phyloP scores from a whole-genome alignment of 768 basidiomycete genomes.

The Filobasidium wieringae region DNA sequence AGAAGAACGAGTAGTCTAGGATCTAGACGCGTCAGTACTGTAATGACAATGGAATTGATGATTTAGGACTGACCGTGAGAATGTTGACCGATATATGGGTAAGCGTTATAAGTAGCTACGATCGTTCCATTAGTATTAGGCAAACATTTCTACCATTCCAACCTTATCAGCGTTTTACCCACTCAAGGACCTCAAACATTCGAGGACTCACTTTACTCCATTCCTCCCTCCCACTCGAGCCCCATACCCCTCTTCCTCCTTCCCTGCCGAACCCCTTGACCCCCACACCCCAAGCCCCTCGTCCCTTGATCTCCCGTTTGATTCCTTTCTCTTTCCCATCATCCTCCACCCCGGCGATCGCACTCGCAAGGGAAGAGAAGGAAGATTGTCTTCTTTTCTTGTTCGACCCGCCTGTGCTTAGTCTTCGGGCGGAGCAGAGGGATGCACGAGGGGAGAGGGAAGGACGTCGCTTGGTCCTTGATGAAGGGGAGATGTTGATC shows the following conservation, averaged over 20 bases:
- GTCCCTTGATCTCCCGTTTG: background rate
- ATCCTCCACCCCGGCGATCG: background rate
- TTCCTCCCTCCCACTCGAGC: constrained; percentile 12
- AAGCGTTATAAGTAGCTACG: constrained; percentile 31
- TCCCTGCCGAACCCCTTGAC: constrained; percentile 6
- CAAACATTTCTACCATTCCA: background rate
- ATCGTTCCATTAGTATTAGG: constrained; percentile 25
- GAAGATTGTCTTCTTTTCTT: background rate
- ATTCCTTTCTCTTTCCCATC: constrained; percentile 4
- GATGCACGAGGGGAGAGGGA: background rate
- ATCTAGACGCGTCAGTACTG: constrained; percentile 10
- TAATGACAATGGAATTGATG: constrained; percentile 20
- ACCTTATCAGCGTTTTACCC: background rate
- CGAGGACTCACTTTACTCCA: constrained; percentile 11
- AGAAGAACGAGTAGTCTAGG: constrained; percentile 78
- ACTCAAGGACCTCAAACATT: background rate
- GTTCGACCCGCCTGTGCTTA: background rate
- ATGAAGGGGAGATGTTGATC: background rate
- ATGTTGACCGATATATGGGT: constrained; percentile 37
- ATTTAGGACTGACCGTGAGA: constrained; percentile 26
- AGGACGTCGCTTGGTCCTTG: background rate
- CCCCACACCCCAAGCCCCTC: constrained; percentile 10
- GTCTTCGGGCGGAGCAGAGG: background rate
- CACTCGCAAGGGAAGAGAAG: background rate
- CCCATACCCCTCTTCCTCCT: constrained; percentile 10